Percentiles rank a stretch among this genome's conserved stretches.
These are phyloP conservation scores for Daedalea quercina DNA, from an alignment of 768 basidiomycete species.

Conservation along the genomic window DNA sequence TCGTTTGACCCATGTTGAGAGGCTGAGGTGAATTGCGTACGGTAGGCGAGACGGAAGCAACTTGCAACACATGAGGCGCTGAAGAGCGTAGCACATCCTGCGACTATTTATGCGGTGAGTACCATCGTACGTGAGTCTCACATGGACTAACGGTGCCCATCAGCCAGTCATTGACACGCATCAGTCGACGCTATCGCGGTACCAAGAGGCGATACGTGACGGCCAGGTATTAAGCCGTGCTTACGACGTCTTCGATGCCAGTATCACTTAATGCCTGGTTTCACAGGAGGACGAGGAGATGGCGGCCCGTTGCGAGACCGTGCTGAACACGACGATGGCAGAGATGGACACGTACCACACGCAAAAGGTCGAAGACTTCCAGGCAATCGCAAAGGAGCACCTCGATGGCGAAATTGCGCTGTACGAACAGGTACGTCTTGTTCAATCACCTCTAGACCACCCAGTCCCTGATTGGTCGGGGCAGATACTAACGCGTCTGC, in stretches of 20 bases:
- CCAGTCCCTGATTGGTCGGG: neutral
- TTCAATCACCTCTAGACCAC: neutral
- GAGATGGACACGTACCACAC: conserved; percentile 78
- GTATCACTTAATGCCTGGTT: neutral
- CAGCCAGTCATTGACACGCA: conserved; percentile 76
- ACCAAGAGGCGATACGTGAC: conserved; percentile 43
- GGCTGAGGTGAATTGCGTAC: neutral
- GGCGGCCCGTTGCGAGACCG: conserved; percentile 76
- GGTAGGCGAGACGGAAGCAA: conserved; percentile 66
- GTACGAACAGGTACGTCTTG: conserved; percentile 53
- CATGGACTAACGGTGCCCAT: neutral
- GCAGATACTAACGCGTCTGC: conserved; percentile 54
- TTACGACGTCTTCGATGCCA: no score
- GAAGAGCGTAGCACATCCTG: conserved; percentile 72
- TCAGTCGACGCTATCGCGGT: conserved; percentile 57
- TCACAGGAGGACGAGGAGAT: conserved; percentile 54
- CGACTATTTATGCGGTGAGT: conserved; percentile 60
- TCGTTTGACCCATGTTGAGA: neutral
- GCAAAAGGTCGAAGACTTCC: conserved; percentile 69
- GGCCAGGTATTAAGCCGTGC: conserved; percentile 23
- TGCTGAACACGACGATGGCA: conserved; percentile 82
- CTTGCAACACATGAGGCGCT: conserved; percentile 70
- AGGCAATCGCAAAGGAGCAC: conserved; percentile 51
- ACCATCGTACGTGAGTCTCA: no score
- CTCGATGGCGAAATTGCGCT: conserved; percentile 74